These are phyloP conservation scores for Aurantiochytrium sp. DNA, from an alignment of 108 stramenopile genomes.

Conservation along the genomic window DNA sequence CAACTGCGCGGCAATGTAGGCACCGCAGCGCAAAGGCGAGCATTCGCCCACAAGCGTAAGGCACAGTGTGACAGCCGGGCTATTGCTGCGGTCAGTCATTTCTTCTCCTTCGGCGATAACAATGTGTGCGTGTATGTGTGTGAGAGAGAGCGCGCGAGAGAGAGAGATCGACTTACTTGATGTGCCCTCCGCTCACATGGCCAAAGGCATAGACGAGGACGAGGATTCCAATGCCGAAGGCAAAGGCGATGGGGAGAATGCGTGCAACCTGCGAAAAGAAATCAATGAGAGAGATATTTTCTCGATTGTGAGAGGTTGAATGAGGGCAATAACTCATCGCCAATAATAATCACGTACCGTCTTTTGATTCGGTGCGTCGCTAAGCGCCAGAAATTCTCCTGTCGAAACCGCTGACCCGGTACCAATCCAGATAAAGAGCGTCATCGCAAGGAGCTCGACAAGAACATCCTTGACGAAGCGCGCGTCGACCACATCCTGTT, in stretches of 20 bases:
- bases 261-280: background rate
- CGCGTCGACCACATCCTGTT: background rate
- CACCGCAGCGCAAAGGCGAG: background rate
- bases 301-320: too few species aligned
- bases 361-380: background rate
- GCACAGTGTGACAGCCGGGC: background rate
- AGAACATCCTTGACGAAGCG: background rate
- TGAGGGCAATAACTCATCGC: too few species aligned
- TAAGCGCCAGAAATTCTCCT: background rate
- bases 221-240: background rate
- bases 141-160: too few species aligned
- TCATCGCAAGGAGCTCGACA: background rate
- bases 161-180: background rate
- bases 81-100: background rate
- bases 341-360: background rate
- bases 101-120: too few species aligned
- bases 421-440: background rate
- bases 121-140: too few species aligned
- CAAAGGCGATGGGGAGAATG: background rate
- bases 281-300: background rate
- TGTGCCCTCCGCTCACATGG: background rate
- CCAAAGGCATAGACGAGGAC: background rate
- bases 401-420: background rate
- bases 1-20: background rate
- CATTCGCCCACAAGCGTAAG: background rate